Evolutionary conservation across 2,329 filamentous ascomycete genomes (phyloP), one percentile per base, ranked within the genome.

Genomic region (Ilyonectria mors-panacis): DNA sequence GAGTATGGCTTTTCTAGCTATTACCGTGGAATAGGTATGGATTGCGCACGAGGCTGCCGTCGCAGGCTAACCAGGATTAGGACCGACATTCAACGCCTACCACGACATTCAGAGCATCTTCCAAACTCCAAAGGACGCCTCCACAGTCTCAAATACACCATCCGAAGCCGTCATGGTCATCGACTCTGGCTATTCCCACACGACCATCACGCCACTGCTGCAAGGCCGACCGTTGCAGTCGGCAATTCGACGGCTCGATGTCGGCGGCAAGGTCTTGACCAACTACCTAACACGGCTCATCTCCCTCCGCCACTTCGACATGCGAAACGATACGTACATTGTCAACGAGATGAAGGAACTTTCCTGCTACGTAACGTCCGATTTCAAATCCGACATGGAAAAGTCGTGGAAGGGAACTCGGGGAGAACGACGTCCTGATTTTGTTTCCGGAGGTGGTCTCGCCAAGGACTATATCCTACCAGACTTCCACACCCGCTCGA

Each of bases 301-400:
- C 19, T 98, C 95, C 1, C 87, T 97, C 15, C 92, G 96, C 7
- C 94, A 98, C 77, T 97, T 97, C 80, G 95, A 98, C 78, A 95
- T 99, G 90, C 91, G 96, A 69, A 95, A 97, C 79, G 96, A 99
- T 75, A 92, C 93, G 1, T 92, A 97, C 79, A 92, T 98, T 57
- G 94, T 98, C 78, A 97, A 97, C 76, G 93, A 98, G 79, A 95
- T 98, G 81, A 99, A 99, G 78, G 96, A 99, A 78, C 87, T 92
- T 5, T 91, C 93, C 1, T 97, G 94, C 78, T 98, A 93, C 74
- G 91, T 98, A 12, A 92, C 93, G 2, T 83, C 88, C 1, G 90
- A 97, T 76, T 98, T 98, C 79, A 84, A 86, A 28, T 77, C 79
- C 7, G 94, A 98, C 73, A 87, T 99, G 39, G 95, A 98, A 69